Evolutionary conservation across 208 protist species (phyloP).

Genomic region (Wallacemonas rigidus): DNA sequence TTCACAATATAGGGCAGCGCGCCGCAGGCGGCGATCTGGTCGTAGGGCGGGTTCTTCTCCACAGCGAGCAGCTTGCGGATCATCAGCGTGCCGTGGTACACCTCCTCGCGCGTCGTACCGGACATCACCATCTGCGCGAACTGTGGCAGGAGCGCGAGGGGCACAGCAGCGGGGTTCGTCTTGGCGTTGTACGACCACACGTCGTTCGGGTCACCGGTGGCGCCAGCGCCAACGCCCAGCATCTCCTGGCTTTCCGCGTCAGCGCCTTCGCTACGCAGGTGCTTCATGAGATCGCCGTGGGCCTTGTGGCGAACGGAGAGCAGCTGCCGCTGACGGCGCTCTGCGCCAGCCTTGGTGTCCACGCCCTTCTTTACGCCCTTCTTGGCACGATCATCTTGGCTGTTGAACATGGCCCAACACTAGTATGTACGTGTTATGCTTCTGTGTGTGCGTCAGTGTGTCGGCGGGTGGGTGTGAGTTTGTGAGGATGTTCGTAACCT

Average conservation of each 20-base stretch:
- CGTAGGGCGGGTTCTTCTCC: slow-evolving; percentile 95
- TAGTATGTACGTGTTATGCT: not conserved
- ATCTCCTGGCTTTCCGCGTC: slow-evolving; percentile 19
- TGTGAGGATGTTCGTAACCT: too few species aligned
- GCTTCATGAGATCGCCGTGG: slow-evolving; percentile 67
- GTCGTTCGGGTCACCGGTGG: slow-evolving; percentile 13
- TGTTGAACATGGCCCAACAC: slow-evolving; percentile 32
- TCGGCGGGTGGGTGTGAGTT: too few species aligned
- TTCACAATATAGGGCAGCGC: slow-evolving; percentile 95
- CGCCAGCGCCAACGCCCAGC: not conserved
- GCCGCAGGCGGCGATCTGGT: slow-evolving; percentile 92
- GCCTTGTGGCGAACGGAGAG: slow-evolving; percentile 64
- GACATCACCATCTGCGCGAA: slow-evolving; percentile 67
- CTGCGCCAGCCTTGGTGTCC: slow-evolving; percentile 54
- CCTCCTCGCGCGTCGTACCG: slow-evolving; percentile 40
- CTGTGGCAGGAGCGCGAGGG: slow-evolving; percentile 64
- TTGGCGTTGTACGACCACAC: slow-evolving; percentile 57
- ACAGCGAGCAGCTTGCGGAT: slow-evolving; percentile 92
- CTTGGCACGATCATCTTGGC: slow-evolving; percentile 39
- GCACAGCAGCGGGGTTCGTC: slow-evolving; percentile 54
- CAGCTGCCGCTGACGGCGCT: slow-evolving; percentile 72
- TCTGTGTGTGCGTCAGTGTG: not conserved
- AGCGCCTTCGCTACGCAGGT: slow-evolving; percentile 50
- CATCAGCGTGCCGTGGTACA: slow-evolving; percentile 81
- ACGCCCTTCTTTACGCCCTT: slow-evolving; percentile 65